Evolutionary conservation across 2,329 filamentous ascomycete species (phyloP), one percentile per base, ranked within the genome.

Genomic region (Alternaria longipes): DNA sequence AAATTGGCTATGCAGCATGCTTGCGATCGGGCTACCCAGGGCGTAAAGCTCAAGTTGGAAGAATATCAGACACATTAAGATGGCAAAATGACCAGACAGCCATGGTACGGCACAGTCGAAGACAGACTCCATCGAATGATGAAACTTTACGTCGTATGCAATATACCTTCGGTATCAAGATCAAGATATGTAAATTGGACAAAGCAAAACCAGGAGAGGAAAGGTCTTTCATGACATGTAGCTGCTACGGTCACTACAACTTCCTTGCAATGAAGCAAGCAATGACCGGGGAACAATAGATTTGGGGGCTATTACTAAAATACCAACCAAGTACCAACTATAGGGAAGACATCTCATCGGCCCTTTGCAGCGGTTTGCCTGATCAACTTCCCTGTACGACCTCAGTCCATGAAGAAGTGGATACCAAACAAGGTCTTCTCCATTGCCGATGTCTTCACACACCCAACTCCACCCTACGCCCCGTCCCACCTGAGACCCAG

Each of bases 111-210:
- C 18, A 16, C 8, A 24, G 4, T 24, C 32, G 1, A 14, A 16
- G 20, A 7, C 12, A 18, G 30, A 8, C 14, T 24, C 14, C 8
- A 12, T 1, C 3, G 11, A 24, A 18, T 6, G 14, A 0, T 24
- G 8, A 0, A 12, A n/a, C 4, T 1, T 3, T 5, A 1, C 16
- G 3, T 24, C n/a, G 30, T n/a, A 7, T 8, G 7, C 18, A 4
- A 24, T 6, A 8, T 16, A 8, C 16, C 30, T 12, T 0, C 22
- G 18, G 40, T 41, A 41, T 41, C 4, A 4, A 8, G n/a, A 20
- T 12, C 1, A 18, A 8, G 8, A 16, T 8, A 7, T 38, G 16
- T 18, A n/a, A 8, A 38, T 4, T 0, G n/a, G 16, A 38, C n/a
- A n/a, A 18, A 4, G 36, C 5, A 38, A 38, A n/a, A 16, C 4